Base-by-base conservation (phyloP, 1,284 basidiomycete species). In the Pyrrhoderma lamaoense region DNA sequence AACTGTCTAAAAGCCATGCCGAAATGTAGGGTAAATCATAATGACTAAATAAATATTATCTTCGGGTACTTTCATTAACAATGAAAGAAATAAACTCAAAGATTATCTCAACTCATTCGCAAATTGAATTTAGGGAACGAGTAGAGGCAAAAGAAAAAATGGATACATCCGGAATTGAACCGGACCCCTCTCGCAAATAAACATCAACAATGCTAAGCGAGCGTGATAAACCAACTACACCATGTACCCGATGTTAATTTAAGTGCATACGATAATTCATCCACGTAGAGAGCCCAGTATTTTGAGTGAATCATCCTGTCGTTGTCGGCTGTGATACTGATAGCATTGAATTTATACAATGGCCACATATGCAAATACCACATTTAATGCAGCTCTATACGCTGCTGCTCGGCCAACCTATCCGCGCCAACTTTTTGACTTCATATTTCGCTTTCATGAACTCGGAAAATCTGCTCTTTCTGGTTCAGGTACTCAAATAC, bases 371-470 rank as follows among this genome's bases (percentile, higher is more conserved):
- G 74, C 77, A 9, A 83, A 81, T 58, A 63, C 71, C 0, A 73
- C 76, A 0, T 88, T 85, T 67, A 75, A 83, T 60, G 72, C 80
- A 1, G 63, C 74, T n/a, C 64, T 70, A n/a, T 88, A 87, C 58
- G 77, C 84, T 2, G 69, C 78, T 1, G 76, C 72, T 25, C 69
- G 84, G 14, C 86, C 85, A 13, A 84, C 80, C 0, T 87, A 88
- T 61, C 85, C 85, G 3, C 65, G 68, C 11, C 69, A 74, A 36
- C 71, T 88, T 5, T 87, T 76, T 62, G 74, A 84, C 36, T 68
- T 76, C 43, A 66, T 88, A 38, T 80, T 82, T 60, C 62, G 70
- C 8, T 83, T 78, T 58, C 84, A 87, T 57, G 50, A 51, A 35
- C n/a, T 5, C 16, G 46, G 47, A 8, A n/a, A 34, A 14, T 19